phyloP scores from a whole-genome alignment of 1,139 yeast genomes.

The Geotrichum reessii region DNA sequence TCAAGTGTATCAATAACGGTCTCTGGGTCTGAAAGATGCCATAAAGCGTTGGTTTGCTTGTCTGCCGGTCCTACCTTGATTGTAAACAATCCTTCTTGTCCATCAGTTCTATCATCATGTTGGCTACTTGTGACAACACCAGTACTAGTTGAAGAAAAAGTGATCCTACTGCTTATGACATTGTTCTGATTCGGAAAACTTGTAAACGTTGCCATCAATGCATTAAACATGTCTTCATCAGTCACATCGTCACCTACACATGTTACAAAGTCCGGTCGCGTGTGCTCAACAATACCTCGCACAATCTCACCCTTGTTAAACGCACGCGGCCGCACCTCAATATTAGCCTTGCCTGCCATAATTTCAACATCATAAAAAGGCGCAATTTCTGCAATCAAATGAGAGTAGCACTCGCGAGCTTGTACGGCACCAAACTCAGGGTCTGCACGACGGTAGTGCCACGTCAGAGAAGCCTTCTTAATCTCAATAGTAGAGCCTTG shows the following conservation, averaged over 20 bases:
- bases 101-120: neutral
- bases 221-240: slow-evolving; percentile 93
- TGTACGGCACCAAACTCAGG: slow-evolving; percentile 87
- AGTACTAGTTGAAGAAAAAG: slow-evolving; percentile 15
- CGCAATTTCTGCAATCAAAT: slow-evolving; percentile 55
- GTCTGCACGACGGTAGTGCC: slow-evolving; percentile 95
- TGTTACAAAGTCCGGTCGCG: slow-evolving; percentile 71
- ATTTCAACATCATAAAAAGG: slow-evolving; percentile 78
- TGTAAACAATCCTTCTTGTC: slow-evolving; percentile 50
- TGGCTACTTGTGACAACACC: neutral
- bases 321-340: slow-evolving; percentile 89
- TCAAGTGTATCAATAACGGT: slow-evolving; percentile 83
- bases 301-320: slow-evolving; percentile 96
- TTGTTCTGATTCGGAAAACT: neutral
- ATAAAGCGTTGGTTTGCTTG: slow-evolving; percentile 77
- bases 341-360: slow-evolving; percentile 92
- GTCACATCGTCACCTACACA: slow-evolving; percentile 94
- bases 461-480: slow-evolving; percentile 87
- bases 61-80: slow-evolving; percentile 94
- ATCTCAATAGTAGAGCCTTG: slow-evolving; percentile 84
- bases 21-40: slow-evolving; percentile 79
- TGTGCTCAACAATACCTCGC: slow-evolving; percentile 56
- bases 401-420: slow-evolving; percentile 64
- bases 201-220: slow-evolving; percentile 48
- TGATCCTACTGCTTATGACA: slow-evolving; percentile 9